Base-by-base conservation (phyloP, 2,329 filamentous ascomycete species). In the Paraphoma chrysanthemicola region DNA sequence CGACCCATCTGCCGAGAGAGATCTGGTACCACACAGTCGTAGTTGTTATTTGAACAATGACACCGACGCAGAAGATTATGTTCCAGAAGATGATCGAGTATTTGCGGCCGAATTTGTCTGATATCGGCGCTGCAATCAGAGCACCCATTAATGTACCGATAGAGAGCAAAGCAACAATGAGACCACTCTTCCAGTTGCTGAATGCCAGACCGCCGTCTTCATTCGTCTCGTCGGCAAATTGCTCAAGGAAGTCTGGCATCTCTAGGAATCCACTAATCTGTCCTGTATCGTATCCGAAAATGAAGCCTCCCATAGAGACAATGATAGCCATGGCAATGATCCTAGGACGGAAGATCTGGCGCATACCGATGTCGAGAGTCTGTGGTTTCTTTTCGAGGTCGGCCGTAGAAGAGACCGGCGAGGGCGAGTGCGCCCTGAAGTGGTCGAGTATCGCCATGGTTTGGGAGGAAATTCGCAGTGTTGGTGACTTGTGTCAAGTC, bases 121-220 rank as follows among this genome's bases (percentile, higher is more conserved):
- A 85, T 39, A 90, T 77, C 28, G 84, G 86, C 9, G 86, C 80
- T 30, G 79, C 78, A 29, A 79, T 75, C 2, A 93, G 79, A 6
- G 89, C 85, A 29, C 90, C 90, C 57, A 92, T 86, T 72, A 93
- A 90, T 6, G 90, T 92, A 30, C 90, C 90, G 18, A 88, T 88
- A 0, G 88, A 92, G 14, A 92, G 81, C 45, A 76, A 53, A 11
- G 66, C 73, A 29, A 77, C 74, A 39, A 77, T 77, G 17, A 72
- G 65, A 23, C 74, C 73, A 33, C 67, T 70, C 36, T 72, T 67
- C 39, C 63, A 66, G 42, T 75, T 71, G n/a, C 61, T 70, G 53
- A 77, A 76, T 10, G 56, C 47, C 2, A 56, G 62, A 2, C 42
- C 33, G 6, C 73, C 72, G 14, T 70, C 55, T 0, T 60, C 58